Evolutionary conservation across 2,329 filamentous ascomycete genomes (phyloP), one percentile per base, ranked within the genome.

Genomic region (Colletotrichum nymphaeae): DNA sequence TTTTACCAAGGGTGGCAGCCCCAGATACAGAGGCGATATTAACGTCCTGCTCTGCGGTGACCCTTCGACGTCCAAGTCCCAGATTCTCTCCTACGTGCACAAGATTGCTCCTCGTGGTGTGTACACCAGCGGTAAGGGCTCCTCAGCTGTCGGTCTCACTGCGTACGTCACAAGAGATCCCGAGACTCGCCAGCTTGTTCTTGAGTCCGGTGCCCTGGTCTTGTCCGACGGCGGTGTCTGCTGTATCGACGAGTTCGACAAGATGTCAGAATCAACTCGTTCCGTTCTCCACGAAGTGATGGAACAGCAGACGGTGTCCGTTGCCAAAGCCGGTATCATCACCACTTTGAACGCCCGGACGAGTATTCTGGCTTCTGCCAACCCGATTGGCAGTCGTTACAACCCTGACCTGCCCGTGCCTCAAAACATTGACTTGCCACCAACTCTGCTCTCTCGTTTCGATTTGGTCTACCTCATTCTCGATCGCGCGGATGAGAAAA

Each of bases 311-410:
- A 95, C 93, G 2, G 94, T 95, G 52, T 95, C 93, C 1, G 93
- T 95, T 64, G 93, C 93, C 76, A 95, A 95, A 86, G 96, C 96
- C 1, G 96, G 96, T 77, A 98, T 98, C 80, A 98, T 95, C 76
- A 99, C 97, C 1, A 99, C 97, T 0, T 87, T 99, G 74, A 99
- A 99, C 80, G 97, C 97, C 30, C 90, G 97, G 80, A 98, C 97
- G 1, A 97, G 94, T 76, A 98, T 99, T 79, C 90, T 99, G 35
- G 97, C 97, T 19, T 98, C 96, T 12, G 97, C 97, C 83, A 99
- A 99, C 81, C 97, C 97, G 1, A 98, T 99, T 76, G 97, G 97
- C 78, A 98, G 95, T 85, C 95, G 97, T 81, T 99, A 99, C 86
- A 98, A 99, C 83, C 94, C 95, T 3, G 96, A 98, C 79, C 86